Conservation (phyloP, 495 filamentous ascomycete genomes). For the Achaetomiella virescens region DNA sequence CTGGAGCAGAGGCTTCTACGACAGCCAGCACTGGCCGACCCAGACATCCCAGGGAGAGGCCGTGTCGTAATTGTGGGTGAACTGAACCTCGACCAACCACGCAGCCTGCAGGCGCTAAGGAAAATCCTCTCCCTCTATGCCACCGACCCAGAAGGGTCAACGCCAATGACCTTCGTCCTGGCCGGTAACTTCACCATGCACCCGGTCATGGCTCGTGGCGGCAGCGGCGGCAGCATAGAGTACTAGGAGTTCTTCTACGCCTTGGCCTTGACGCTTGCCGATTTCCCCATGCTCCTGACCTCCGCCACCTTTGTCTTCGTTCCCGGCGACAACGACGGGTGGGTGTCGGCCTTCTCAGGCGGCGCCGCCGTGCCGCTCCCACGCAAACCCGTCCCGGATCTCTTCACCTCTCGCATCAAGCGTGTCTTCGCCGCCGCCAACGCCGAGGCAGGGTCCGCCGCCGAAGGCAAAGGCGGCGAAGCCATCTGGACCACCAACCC, state of each 20-base stretch:
- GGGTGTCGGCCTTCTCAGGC: conserved; percentile 75
- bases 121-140: conserved; percentile 69
- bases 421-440: conserved; percentile 74
- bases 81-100: conserved; percentile 75
- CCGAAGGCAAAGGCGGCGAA: conserved; percentile 53
- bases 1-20: conserved; percentile 51
- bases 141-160: conserved; percentile 51
- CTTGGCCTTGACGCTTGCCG: conserved; percentile 73
- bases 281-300: conserved; percentile 78
- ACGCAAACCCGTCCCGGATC: conserved; percentile 64
- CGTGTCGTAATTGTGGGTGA: conserved; percentile 73
- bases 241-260: conserved; percentile 93
- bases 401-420: conserved; percentile 79
- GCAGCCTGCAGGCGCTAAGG: conserved; percentile 65
- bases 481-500: conserved; percentile 88
- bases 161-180: conserved; percentile 72
- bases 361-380: conserved; percentile 76
- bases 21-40: conserved; percentile 13
- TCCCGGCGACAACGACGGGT: conserved; percentile 93
- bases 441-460: conserved; percentile 43
- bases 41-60: conserved; percentile 28
- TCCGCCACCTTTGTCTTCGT: conserved; percentile 82
- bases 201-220: conserved; percentile 64
- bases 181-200: conserved; percentile 77
- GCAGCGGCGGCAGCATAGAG: conserved; percentile 70